Evolutionary conservation across 208 protist species (phyloP).

Genomic region (Crithidia mellificae): DNA sequence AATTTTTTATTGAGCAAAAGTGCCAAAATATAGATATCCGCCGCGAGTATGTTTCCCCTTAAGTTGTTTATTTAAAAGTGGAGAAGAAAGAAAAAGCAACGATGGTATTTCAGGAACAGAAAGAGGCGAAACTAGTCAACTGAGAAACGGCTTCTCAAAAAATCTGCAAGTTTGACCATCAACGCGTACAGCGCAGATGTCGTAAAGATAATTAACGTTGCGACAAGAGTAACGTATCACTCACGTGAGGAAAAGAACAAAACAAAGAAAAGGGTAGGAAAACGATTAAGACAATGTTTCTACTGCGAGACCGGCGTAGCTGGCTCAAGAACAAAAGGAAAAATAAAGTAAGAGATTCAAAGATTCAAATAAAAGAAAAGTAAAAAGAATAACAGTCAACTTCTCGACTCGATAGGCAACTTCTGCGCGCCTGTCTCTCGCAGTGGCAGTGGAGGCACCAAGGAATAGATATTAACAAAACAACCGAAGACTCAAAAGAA

Average conservation of each 20-base stretch:
- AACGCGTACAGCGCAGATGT: not conserved
- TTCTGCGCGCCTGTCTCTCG: too few species aligned
- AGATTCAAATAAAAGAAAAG: not conserved
- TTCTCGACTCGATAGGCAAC: too few species aligned
- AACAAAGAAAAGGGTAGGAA: conserved; percentile 13
- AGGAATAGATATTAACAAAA: too few species aligned
- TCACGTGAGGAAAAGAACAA: not conserved
- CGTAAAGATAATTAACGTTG: too few species aligned
- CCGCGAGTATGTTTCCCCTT: too few species aligned
- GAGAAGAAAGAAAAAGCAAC: conserved; percentile 5
- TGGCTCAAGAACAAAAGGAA: not conserved
- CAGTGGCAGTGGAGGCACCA: too few species aligned
- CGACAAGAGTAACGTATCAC: too few species aligned
- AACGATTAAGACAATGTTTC: not conserved
- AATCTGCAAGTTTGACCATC: not conserved
- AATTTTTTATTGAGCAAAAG: too few species aligned
- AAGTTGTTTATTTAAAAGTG: too few species aligned
- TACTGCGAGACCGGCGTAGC: not conserved
- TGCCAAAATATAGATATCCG: too few species aligned
- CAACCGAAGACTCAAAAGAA: too few species aligned
- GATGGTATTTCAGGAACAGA: not conserved
- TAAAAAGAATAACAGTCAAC: too few species aligned
- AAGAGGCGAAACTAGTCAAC: not conserved
- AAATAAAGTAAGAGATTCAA: not conserved
- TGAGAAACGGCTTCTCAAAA: not conserved